Conservation (phyloP, 768 basidiomycete species). For the Dioszegia aurantiaca region DNA sequence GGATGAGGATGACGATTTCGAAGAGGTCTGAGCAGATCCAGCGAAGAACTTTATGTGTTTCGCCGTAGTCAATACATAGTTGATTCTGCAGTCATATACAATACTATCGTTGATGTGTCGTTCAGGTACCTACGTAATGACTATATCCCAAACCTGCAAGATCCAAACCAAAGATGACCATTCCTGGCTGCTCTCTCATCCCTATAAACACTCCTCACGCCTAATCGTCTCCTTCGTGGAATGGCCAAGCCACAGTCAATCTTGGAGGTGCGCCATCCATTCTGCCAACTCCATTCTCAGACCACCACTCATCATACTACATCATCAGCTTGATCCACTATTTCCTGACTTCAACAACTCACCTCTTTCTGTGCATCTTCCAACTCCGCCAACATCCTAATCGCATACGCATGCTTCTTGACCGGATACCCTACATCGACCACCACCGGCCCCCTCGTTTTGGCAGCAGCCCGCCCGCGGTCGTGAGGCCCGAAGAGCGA, state of each 20-base stretch:
- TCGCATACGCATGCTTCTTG: conserved; percentile 49
- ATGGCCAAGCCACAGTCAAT: conserved; percentile 52
- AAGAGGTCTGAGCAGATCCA: neutral
- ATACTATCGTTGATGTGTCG: neutral
- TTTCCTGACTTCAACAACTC: conserved; percentile 16
- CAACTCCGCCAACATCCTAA: conserved; percentile 51
- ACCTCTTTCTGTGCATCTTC: conserved; percentile 53
- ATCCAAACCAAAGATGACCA: neutral
- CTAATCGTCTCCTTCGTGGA: conserved; percentile 51
- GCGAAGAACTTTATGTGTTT: no score
- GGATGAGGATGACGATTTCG: conserved; percentile 22
- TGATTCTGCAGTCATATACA: neutral
- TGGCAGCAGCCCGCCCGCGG: neutral
- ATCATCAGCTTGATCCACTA: conserved; percentile 14
- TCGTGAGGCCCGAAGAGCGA: conserved; percentile 18
- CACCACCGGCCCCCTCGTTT: conserved; percentile 4
- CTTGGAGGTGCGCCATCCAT: conserved; percentile 49
- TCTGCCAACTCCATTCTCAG: conserved; percentile 47
- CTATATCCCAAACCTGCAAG: conserved; percentile 2
- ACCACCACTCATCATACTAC: conserved; percentile 53
- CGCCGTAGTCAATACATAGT: no score
- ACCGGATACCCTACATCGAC: conserved; percentile 42
- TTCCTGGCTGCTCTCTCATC: neutral
- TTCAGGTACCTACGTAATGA: neutral
- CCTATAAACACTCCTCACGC: neutral